These are phyloP conservation scores for Pythium pyrilobum DNA, from an alignment of 352 stramenopile species.

Conservation along the genomic window DNA sequence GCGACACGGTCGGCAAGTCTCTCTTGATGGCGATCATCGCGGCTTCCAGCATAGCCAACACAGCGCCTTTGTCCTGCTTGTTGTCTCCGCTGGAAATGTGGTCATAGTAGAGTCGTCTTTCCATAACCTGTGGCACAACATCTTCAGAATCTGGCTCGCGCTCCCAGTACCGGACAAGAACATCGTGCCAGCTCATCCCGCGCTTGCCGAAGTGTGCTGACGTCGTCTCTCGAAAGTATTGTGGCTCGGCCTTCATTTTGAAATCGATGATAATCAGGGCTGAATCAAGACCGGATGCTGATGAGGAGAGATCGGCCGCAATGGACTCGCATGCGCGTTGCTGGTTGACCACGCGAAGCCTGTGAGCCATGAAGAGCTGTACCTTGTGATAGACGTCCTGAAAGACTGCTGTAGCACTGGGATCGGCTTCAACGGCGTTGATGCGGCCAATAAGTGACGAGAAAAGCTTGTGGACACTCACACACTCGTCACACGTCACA, in stretches of 20 bases:
- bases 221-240: slow-evolving; percentile 13
- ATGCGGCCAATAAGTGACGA: not conserved
- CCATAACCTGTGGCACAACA: not conserved
- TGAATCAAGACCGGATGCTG: too few relatives aligned
- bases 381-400: not conserved
- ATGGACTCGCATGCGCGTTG: not conserved
- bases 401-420: not conserved
- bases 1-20: slow-evolving; percentile 12
- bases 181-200: slow-evolving; percentile 18
- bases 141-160: not conserved
- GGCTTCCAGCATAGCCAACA: slow-evolving; percentile 16
- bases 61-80: slow-evolving; percentile 12
- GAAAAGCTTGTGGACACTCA: not conserved
- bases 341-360: slow-evolving; percentile 3
- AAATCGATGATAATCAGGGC: slow-evolving; percentile 19
- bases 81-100: slow-evolving; percentile 10
- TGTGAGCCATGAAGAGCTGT: not conserved
- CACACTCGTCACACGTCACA: not conserved
- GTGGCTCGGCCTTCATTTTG: slow-evolving; percentile 20
- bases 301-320: not conserved
- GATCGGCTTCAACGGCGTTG: not conserved
- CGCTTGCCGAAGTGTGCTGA: not conserved
- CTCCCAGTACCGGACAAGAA: not conserved
- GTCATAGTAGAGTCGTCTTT: slow-evolving; percentile 8
- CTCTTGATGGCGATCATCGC: slow-evolving; percentile 11